Conservation (phyloP, 345 rosid genomes). For the Syzygium aqueum region DNA sequence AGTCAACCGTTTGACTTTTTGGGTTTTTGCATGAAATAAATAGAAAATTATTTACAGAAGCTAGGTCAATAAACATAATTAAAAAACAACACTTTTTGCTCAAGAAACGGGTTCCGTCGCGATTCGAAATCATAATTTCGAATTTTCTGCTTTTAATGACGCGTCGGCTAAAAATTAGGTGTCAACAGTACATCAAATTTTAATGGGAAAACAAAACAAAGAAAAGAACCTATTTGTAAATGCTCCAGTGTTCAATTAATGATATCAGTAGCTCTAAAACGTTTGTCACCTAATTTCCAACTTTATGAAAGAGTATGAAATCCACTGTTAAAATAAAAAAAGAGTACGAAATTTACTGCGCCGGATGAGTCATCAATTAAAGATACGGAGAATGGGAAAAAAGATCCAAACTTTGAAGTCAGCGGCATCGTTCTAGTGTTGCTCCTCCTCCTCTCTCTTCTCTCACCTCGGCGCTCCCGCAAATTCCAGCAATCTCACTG, state of each 20-base stretch:
- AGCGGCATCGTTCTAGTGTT: neutral
- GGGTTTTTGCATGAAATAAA: no score
- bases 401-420: neutral
- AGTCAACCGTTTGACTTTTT: no score
- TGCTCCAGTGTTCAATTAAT: neutral
- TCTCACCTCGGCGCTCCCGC: neutral
- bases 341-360: no score
- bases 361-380: no score
- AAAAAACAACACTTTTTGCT: no score
- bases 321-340: neutral
- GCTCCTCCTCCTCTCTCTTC: neutral
- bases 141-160: no score
- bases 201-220: neutral
- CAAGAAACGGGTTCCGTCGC: no score
- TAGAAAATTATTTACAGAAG: no score
- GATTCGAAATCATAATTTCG: no score
- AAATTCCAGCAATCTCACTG: neutral
- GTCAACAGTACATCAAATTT: no score
- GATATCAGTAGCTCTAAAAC: neutral
- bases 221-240: neutral
- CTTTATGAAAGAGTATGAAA: neutral
- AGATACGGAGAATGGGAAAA: neutral
- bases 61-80: no score
- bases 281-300: neutral
- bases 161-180: no score